Conservation (phyloP, 169 alveolate genomes). For the Plasmodium relictum region DNA sequence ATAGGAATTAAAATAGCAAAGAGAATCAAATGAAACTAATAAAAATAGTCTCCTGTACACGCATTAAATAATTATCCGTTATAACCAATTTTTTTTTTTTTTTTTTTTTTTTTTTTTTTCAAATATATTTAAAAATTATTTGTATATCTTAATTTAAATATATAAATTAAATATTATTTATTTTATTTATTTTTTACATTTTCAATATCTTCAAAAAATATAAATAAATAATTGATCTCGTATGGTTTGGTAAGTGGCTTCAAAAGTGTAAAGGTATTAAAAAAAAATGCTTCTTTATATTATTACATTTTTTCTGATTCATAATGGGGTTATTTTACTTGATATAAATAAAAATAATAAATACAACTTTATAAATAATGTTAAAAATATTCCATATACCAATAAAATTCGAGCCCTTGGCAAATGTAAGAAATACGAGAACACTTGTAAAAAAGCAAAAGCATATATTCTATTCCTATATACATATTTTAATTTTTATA, state of each 20-base stretch:
- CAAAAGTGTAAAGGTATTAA: neutral
- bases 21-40: no score
- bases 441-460: neutral
- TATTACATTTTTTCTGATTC: neutral
- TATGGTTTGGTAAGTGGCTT: neutral
- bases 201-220: slow-evolving; percentile 6
- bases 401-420: slow-evolving; percentile 60
- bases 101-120: no score
- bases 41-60: no score
- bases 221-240: neutral
- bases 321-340: slow-evolving; percentile 13
- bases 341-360: slow-evolving; percentile 41
- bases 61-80: no score
- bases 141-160: no score
- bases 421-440: slow-evolving; percentile 17
- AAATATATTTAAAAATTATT: no score
- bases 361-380: slow-evolving; percentile 41
- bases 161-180: no score
- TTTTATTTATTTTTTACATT: neutral
- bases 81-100: no score
- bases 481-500: neutral
- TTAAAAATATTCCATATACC: slow-evolving; percentile 25
- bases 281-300: slow-evolving; percentile 45
- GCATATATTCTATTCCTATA: neutral
- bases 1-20: no score